phyloP scores from a whole-genome alignment of 306 rosid species.

The Begonia masoniana region DNA sequence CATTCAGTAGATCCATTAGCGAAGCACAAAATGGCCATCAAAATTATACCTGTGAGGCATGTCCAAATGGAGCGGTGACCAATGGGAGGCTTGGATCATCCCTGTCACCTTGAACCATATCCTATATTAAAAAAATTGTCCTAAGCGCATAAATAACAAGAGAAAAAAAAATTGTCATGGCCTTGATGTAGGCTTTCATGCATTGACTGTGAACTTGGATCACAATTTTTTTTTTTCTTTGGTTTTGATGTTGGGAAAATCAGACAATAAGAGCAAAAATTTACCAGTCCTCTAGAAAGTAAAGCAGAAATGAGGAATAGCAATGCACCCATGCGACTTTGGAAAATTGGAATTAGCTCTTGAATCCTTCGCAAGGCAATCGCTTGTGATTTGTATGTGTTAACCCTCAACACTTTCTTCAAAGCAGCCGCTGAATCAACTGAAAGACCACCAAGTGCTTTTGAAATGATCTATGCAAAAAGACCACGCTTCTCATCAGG shows the following conservation, averaged over 20 bases:
- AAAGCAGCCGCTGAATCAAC: slow-evolving; percentile 68
- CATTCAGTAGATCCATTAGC: not conserved
- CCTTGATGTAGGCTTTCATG: too few relatives aligned
- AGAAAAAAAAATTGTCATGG: slow-evolving; percentile 4
- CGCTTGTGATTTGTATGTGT: slow-evolving; percentile 42
- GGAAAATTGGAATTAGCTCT: slow-evolving; percentile 60
- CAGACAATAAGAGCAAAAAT: slow-evolving; percentile 19
- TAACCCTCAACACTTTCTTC: slow-evolving; percentile 65
- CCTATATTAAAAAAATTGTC: slow-evolving; percentile 28
- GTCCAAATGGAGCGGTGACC: slow-evolving; percentile 99
- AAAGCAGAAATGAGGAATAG: slow-evolving; percentile 89
- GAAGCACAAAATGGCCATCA: not conserved
- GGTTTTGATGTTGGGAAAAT: not conserved
- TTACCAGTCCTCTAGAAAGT: slow-evolving; percentile 93
- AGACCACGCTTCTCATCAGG: slow-evolving; percentile 5
- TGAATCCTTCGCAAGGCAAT: slow-evolving; percentile 61
- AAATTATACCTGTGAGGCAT: slow-evolving; percentile 83
- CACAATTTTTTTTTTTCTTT: too few relatives aligned
- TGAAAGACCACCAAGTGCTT: slow-evolving; percentile 65
- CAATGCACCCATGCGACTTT: slow-evolving; percentile 96
- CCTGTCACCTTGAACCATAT: slow-evolving; percentile 79
- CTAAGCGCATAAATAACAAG: slow-evolving; percentile 6
- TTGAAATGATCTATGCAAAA: slow-evolving; percentile 38
- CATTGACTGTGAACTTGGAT: too few relatives aligned
- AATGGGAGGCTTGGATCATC: slow-evolving; percentile 94